Conservation (phyloP, 1,284 basidiomycete genomes). For the Sanghuangporus baumii region DNA sequence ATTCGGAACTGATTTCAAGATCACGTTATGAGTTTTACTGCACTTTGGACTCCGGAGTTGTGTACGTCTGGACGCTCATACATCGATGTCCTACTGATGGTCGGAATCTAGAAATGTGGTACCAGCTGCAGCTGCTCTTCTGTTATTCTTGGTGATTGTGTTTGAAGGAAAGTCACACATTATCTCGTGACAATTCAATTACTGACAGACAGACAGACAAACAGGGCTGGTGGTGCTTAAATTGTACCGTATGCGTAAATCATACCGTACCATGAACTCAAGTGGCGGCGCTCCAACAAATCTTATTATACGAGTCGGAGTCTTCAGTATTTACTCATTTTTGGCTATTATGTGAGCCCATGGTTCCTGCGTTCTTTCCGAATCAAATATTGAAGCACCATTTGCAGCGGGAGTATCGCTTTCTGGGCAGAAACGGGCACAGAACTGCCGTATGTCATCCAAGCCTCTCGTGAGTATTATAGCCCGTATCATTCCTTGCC, state of each 20-base stretch:
- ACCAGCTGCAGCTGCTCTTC: conserved; percentile 3
- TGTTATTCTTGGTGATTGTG: conserved; percentile 3
- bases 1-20: neutral
- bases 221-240: conserved; percentile 10
- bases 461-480: conserved; percentile 11
- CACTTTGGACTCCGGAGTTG: conserved; percentile 8
- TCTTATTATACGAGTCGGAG: conserved; percentile 5
- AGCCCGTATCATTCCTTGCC: neutral
- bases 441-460: conserved; percentile 12
- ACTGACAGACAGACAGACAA: neutral
- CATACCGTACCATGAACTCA: conserved; percentile 1
- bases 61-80: neutral
- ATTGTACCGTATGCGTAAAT: conserved; percentile 5
- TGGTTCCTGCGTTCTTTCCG: neutral
- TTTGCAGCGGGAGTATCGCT: conserved; percentile 5
- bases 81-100: neutral
- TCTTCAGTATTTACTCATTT: conserved; percentile 12
- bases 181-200: neutral
- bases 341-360: conserved; percentile 8
- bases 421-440: conserved; percentile 12
- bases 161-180: conserved; percentile 6
- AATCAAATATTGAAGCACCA: neutral
- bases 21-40: conserved; percentile 10
- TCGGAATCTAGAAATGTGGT: conserved; percentile 6
- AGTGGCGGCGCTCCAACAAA: neutral